Evolutionary conservation across 2,329 filamentous ascomycete genomes (phyloP), one percentile per base, ranked within the genome.

Genomic region (Neofusicoccum ribis): DNA sequence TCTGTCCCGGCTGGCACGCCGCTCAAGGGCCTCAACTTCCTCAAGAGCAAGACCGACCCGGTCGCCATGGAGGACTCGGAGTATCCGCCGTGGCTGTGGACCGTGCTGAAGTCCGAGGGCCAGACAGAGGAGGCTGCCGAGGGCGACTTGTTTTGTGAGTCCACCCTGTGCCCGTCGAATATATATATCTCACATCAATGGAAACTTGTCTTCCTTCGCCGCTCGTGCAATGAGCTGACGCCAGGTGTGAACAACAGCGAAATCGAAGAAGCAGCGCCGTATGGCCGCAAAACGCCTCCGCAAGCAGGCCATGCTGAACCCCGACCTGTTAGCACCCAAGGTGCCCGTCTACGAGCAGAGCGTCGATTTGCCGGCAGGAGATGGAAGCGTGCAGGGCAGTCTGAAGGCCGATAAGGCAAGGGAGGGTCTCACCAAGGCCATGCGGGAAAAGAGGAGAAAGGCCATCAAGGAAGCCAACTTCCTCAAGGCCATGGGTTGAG

Each of bases 391-490:
- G 17, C 74, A 79, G 64, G 83, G 78, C 2, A 80, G 81, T 0
- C 70, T 82, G 51, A 72, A 81, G 67, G 84, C 83, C 1, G 75
- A 74, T 39, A 71, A 74, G 36, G 82, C 85, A 74, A 83, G 90
- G 74, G 82, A 84, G 68, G 86, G 88, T 71, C 80, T 93, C 72
- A 89, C 84, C 69, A 86, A 83, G 79, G 88, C 88, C 39, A 88
- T 93, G 90, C 86, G 91, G 73, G 85, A 85, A 76, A 90, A 92
- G 81, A 84, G 91, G 75, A 87, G 89, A 79, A 86, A 85, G 66
- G 86, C 84, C 79, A 95, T 95, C 74, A 94, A 93, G 86, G 91
- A 95, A 83, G 80, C 79, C 75, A 95, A 95, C 81, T 95, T 93
- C 84, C 85, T 95, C 79, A 91, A 90, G 85, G 86, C 88, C 49